These are phyloP conservation scores for Tolypocladium pustulatum DNA, from an alignment of 2,329 filamentous ascomycete genomes.

Conservation along the genomic window DNA sequence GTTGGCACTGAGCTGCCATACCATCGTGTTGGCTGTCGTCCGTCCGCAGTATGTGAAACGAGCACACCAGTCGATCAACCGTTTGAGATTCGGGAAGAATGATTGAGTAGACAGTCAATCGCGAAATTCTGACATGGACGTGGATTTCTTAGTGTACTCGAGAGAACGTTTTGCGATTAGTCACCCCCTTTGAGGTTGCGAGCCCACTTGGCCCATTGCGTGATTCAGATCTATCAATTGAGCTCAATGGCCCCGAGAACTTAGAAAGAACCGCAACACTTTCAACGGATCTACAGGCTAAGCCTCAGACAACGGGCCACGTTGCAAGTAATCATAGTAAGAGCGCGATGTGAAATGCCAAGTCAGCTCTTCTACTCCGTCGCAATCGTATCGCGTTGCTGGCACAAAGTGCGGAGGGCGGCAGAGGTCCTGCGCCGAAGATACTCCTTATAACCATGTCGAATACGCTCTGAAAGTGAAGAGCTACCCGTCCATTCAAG, in stretches of 20 bases:
- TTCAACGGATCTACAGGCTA: not conserved
- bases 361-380: not conserved
- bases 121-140: not conserved
- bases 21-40: not conserved
- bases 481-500: not conserved
- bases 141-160: slow-evolving; percentile 2
- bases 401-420: too few species aligned
- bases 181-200: slow-evolving; percentile 1
- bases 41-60: not conserved
- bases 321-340: not conserved
- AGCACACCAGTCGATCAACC: not conserved
- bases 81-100: not conserved
- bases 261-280: not conserved
- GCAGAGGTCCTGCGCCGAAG: too few species aligned
- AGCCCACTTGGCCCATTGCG: not conserved
- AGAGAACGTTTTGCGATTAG: slow-evolving; percentile 4
- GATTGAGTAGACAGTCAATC: not conserved
- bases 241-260: not conserved
- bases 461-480: too few species aligned
- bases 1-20: not conserved
- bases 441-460: not conserved
- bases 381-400: too few species aligned
- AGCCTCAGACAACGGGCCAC: not conserved
- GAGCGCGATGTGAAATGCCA: not conserved
- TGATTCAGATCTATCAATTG: not conserved